Base-by-base conservation (phyloP, 179 eudicot genomes). In the Patellifolia procumbens region DNA sequence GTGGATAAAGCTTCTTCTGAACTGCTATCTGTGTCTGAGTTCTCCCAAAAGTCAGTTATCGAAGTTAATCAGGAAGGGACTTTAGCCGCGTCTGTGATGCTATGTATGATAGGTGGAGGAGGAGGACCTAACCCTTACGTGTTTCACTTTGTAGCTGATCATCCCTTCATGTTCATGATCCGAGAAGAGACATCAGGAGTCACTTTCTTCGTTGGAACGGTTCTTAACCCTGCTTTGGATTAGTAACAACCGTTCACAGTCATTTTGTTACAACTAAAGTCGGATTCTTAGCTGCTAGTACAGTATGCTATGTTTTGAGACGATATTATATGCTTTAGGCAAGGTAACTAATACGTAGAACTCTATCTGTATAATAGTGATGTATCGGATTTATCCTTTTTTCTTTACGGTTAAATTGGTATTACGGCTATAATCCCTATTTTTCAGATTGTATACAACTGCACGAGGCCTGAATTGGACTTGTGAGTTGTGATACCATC, bases 31-130 rank as follows among this genome's bases (percentile, higher is more conserved):
- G 68, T 78, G 68, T 78, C 81, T 32, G 11, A 37, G 12, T 17
- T 73, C n/a, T 66, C 0, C 28, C 81, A 78, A 43, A 65, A 66
- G 15, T 78, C 81, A 13, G n/a, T 73, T 29, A 60, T 78, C 29
- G 81, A 78, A 63, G 81, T 72, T 65, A 73, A 78, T 31, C 77
- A 78, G 58, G 81, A 72, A 49, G 81, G 81, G 35, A 78, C 81
- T 8, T 4, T 55, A 53, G 81, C 77, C 31, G 37, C 79, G 9
- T 67, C 79, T 13, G 22, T 24, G 17, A 76, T 11, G 4, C 11
- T 34, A 37, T 26, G 2, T 52, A 0, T 52, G 0, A 37, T 9
- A 11, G 72, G 72, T 24, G 68, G 55, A 29, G 64, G 62, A 22
- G 68, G 55, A 29, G 64, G 62, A 34, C 5, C 63, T 5, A 29